Evolutionary conservation across 1,284 basidiomycete species (phyloP).

Genomic region (Fomes fomentarius): DNA sequence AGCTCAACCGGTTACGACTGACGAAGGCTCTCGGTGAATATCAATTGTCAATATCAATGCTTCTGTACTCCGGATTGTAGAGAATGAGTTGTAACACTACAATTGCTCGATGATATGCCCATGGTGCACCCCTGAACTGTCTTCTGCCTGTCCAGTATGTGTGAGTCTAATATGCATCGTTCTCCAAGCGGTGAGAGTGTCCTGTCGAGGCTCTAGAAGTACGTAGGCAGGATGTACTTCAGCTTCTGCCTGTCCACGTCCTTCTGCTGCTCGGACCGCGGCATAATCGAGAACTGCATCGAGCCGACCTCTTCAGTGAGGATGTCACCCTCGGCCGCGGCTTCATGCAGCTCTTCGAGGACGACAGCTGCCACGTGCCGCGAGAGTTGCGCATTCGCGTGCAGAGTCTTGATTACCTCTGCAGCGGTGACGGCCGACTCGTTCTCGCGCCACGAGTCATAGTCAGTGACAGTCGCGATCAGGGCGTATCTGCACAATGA

Average conservation of each 20-base stretch:
- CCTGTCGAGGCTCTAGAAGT: background rate
- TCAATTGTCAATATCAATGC: too few species aligned
- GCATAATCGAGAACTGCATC: slow-evolving; percentile 89
- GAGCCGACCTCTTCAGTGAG: slow-evolving; percentile 72
- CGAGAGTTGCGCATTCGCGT: slow-evolving; percentile 84
- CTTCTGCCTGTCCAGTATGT: background rate
- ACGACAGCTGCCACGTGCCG: slow-evolving; percentile 76
- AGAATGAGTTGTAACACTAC: too few species aligned
- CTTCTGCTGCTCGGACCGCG: slow-evolving; percentile 62
- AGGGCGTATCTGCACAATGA: slow-evolving; percentile 74
- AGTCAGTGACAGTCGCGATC: slow-evolving; percentile 90
- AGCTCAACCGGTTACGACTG: too few species aligned
- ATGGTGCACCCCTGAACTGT: background rate
- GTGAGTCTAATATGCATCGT: background rate
- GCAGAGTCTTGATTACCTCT: slow-evolving; percentile 87
- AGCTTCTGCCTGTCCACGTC: slow-evolving; percentile 75
- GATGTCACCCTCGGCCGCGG: slow-evolving; percentile 51
- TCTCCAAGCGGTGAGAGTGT: background rate
- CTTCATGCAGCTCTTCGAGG: slow-evolving; percentile 77
- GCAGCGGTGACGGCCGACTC: slow-evolving; percentile 86
- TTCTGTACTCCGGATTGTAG: too few species aligned
- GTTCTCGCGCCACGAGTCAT: slow-evolving; percentile 87
- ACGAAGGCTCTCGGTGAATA: too few species aligned
- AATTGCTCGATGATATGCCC: too few species aligned
- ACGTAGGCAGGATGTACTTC: slow-evolving; percentile 53